Conservation (phyloP, 371 early-diverging fungal species). For the Rhizopus stolonifer region DNA sequence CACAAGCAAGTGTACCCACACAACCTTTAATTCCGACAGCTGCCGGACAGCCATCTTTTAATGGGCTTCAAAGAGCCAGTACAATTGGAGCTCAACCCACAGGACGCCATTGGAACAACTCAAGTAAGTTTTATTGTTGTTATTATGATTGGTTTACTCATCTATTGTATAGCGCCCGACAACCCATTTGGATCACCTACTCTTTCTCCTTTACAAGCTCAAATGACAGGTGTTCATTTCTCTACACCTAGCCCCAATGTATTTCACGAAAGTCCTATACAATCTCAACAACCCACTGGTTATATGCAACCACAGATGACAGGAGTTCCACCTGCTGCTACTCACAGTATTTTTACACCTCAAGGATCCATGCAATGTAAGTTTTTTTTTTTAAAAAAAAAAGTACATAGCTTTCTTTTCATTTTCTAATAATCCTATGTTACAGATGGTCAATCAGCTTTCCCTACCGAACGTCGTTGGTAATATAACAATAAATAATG, state of each 20-base stretch:
- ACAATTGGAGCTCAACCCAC: conserved; percentile 43
- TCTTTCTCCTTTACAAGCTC: conserved; percentile 28
- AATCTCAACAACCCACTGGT: conserved; percentile 26
- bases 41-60: conserved; percentile 25
- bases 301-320: conserved; percentile 35
- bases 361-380: conserved; percentile 38
- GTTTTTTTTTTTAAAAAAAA: neutral
- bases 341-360: conserved; percentile 28
- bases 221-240: conserved; percentile 37
- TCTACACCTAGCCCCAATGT: conserved; percentile 44
- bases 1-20: conserved; percentile 15
- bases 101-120: conserved; percentile 54
- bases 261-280: conserved; percentile 38
- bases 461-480: conserved; percentile 27
- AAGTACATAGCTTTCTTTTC: too few species aligned
- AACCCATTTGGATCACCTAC: conserved; percentile 58
- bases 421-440: neutral
- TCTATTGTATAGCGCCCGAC: conserved; percentile 39
- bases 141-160: neutral
- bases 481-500: neutral
- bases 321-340: conserved; percentile 10
- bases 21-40: conserved; percentile 23
- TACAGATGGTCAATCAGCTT: conserved; percentile 28
- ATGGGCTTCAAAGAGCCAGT: conserved; percentile 17
- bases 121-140: conserved; percentile 40